A percentile compares a stretch with the other conserved stretches of the same genome.
These are phyloP conservation scores for Leonotis leonurus DNA, from an alignment of 257 asterid genomes.

Conservation along the genomic window DNA sequence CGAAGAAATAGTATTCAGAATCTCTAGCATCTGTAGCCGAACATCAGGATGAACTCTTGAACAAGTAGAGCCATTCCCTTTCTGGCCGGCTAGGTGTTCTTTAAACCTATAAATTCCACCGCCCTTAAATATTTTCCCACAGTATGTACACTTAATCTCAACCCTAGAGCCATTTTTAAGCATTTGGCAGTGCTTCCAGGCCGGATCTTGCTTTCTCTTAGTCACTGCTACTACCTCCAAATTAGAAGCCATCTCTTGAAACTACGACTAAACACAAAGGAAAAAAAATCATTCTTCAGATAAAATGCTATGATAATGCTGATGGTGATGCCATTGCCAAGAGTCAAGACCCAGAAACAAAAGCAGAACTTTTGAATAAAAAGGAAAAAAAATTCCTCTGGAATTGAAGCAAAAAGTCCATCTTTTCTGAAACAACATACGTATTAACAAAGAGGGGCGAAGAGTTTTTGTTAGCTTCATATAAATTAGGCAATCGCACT, in stretches of 20 bases:
- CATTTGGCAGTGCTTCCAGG: slow-evolving; percentile 95
- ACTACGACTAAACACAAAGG: slow-evolving; percentile 6
- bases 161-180: slow-evolving; percentile 60
- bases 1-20: slow-evolving; percentile 52
- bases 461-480: not conserved
- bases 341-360: not conserved
- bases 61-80: slow-evolving; percentile 91
- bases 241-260: slow-evolving; percentile 40
- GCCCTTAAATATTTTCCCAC: slow-evolving; percentile 86
- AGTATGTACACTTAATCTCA: slow-evolving; percentile 74
- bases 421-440: not conserved
- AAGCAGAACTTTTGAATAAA: not conserved
- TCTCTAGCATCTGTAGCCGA: slow-evolving; percentile 70
- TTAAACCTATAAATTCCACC: slow-evolving; percentile 96
- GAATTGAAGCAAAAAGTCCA: not conserved
- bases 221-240: slow-evolving; percentile 61
- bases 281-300: not conserved
- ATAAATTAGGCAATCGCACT: not conserved
- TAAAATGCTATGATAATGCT: not conserved
- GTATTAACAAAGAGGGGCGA: slow-evolving; percentile 9
- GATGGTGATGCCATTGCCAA: not conserved
- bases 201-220: slow-evolving; percentile 83
- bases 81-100: slow-evolving; percentile 90
- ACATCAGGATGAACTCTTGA: slow-evolving; percentile 76
- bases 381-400: not conserved